Percentiles rank a stretch among this genome's conserved stretches.
Evolutionary conservation across 768 basidiomycete genomes (phyloP).

Genomic region (Boletus fagicola): DNA sequence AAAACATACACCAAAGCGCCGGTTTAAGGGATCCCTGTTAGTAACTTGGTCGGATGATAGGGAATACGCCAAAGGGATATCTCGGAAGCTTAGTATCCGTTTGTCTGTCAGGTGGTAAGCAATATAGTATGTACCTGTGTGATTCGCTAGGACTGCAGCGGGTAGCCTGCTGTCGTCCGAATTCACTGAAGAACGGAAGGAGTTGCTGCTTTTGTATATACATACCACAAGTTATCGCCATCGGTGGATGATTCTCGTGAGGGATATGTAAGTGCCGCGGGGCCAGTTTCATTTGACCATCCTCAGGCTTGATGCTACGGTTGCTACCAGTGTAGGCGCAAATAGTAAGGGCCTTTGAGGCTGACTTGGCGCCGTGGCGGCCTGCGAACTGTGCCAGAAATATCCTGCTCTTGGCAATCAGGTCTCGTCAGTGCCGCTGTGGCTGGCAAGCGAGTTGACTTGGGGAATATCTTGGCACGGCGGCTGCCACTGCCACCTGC

Average conservation of each 20-base stretch:
- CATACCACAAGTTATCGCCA: too few relatives aligned
- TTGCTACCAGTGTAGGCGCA: too few relatives aligned
- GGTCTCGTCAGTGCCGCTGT: not conserved
- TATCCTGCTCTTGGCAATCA: not conserved
- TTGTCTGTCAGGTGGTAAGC: too few relatives aligned
- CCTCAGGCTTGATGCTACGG: too few relatives aligned
- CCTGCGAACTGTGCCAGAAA: not conserved
- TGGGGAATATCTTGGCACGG: not conserved
- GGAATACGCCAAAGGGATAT: too few relatives aligned
- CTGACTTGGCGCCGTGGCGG: not conserved
- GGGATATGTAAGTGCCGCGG: not conserved
- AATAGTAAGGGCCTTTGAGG: not conserved
- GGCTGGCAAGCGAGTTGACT: too few relatives aligned
- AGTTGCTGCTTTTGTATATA: not conserved
- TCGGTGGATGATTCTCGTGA: not conserved
- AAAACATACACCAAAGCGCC: too few relatives aligned
- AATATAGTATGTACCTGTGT: too few relatives aligned
- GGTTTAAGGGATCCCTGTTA: too few relatives aligned
- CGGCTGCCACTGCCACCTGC: too few relatives aligned
- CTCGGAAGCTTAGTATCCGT: too few relatives aligned
- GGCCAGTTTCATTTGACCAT: not conserved
- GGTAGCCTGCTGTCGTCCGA: not conserved
- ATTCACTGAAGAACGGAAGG: not conserved
- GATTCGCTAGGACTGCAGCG: not conserved
- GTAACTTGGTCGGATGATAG: too few relatives aligned